Conservation (phyloP, 805 yeast species). For the Teunomyces stri region DNA sequence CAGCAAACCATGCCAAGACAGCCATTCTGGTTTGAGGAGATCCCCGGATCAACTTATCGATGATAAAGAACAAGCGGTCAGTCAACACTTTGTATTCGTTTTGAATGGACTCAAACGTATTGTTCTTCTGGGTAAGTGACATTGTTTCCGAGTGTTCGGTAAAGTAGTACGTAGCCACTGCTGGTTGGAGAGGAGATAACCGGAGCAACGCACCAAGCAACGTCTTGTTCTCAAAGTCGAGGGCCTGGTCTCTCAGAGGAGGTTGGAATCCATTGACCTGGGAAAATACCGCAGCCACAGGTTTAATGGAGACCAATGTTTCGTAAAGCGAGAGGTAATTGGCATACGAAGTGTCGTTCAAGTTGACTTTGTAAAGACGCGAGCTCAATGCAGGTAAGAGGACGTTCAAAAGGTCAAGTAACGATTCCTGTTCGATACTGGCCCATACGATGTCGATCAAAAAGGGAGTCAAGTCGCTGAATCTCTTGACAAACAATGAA, state of each 20-base stretch:
- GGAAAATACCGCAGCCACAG: conserved; percentile 60
- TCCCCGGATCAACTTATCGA: conserved; percentile 75
- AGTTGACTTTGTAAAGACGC: conserved; percentile 36
- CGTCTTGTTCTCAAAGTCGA: conserved; percentile 58
- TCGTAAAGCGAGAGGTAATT: conserved; percentile 56
- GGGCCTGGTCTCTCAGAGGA: conserved; percentile 40
- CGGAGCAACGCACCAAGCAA: conserved; percentile 75
- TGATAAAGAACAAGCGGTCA: conserved; percentile 64
- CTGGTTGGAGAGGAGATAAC: conserved; percentile 66
- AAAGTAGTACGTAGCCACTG: conserved; percentile 49
- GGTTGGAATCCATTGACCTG: conserved; percentile 54
- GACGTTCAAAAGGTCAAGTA: conserved; percentile 57
- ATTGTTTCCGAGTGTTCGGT: conserved; percentile 18
- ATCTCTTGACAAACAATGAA: conserved; percentile 21
- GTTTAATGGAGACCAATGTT: conserved; percentile 55
- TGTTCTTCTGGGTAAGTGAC: conserved; percentile 39
- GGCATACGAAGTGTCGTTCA: conserved; percentile 52
- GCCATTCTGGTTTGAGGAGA: conserved; percentile 61
- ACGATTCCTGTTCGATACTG: conserved; percentile 64
- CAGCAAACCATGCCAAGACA: conserved; percentile 67
- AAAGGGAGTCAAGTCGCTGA: conserved; percentile 31
- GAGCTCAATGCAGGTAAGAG: conserved; percentile 46
- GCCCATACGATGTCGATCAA: conserved; percentile 55
- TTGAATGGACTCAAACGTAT: conserved; percentile 59
- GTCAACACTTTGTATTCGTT: conserved; percentile 58